Base-by-base conservation (phyloP, 2,329 filamentous ascomycete genomes). In the Alternaria ethzedia region DNA sequence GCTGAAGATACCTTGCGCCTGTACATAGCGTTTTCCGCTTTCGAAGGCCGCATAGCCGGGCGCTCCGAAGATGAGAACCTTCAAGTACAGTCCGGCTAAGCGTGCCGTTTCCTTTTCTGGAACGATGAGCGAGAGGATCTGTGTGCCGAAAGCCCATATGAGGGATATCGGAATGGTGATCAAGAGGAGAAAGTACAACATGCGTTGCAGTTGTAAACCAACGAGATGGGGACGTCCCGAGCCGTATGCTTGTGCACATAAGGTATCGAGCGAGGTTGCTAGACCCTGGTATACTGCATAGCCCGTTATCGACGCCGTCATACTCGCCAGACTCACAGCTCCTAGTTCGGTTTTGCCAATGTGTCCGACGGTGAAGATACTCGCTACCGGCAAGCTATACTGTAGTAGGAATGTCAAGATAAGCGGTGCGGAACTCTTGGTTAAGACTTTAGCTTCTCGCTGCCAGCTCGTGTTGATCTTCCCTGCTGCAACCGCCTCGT, bases 181-280 rank as follows among this genome's bases (percentile, higher is more conserved):
- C 3, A 85, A 78, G 83, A 91, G 90, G 3, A 96, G 85, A 75
- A 96, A 94, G 75, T 85, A 91, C 1, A 92, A 84, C 92, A 95
- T 95, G 60, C 92, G 86, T 80, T 96, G 91, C 66, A 93, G 86
- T 73, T 96, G 92, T 58, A 96, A 79, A 2, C 92, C 95, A 62
- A 98, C 95, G 6, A 98, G 87, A 70, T 94, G 91, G 76, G 91
- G 96, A 77, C 91, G 91, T 0, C 95, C 95, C 1, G 92, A 96
- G 3, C 96, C 95, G 76, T 96, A 98, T 0, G 96, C 95, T 80
- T 98, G 95, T 0, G 95, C 89, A 78, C 95, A 97, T 3, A 98
- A 88, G 0, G 95, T 98, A 80, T 98, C 95, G 41, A 98, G 84
- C 67, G 91, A 93, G 5, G 95, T 98, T 1, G 94, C 91, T 13